Evolutionary conservation across 345 rosid species (phyloP), one percentile per base, ranked within the genome.

Genomic region (Corchorus capsularis): DNA sequence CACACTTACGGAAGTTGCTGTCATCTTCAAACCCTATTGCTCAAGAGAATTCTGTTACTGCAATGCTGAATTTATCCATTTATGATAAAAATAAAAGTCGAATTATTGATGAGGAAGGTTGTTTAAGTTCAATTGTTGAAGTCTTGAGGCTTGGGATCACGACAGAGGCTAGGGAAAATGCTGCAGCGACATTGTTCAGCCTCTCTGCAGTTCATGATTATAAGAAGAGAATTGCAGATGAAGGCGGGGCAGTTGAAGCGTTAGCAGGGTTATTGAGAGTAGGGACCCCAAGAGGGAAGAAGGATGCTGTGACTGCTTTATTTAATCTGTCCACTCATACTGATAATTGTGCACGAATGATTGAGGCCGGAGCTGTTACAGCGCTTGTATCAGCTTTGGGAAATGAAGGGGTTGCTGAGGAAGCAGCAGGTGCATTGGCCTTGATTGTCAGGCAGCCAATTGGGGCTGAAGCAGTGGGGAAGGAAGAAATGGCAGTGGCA

Each of bases 101-200:
- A 35, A 94, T 94, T 45, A 91, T 96, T 89, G 93, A 96, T 3
- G 97, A 96, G 87, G 78, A 54, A 1, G 93, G 91, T 53, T 96
- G 97, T 79, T 82, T 96, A 74, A 83, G 84, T 71, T 87, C 94
- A 2, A 89, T 94, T 13, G 94, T 94, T 7, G 85, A 85, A 15
- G 97, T 92, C 7, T 82, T 94, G 70, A 90, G 88, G 50, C 80
- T 80, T 4, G 98, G 99, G 53, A 84, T 87, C 35, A 90, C 98
- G 11, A 91, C 89, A 19, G 95, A 91, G 63, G 94, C 95, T 0
- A 91, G 93, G 82, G 97, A 96, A 83, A 96, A 96, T 60, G 99
- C 98, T 17, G 97, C 98, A 2, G 98, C 98, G 0, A 94, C 98
- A 11, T 75, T 96, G 81, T 94, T 96, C 56, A 96, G 98, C 84